Conservation (phyloP, 768 basidiomycete genomes). For the Lactarius tabidus region DNA sequence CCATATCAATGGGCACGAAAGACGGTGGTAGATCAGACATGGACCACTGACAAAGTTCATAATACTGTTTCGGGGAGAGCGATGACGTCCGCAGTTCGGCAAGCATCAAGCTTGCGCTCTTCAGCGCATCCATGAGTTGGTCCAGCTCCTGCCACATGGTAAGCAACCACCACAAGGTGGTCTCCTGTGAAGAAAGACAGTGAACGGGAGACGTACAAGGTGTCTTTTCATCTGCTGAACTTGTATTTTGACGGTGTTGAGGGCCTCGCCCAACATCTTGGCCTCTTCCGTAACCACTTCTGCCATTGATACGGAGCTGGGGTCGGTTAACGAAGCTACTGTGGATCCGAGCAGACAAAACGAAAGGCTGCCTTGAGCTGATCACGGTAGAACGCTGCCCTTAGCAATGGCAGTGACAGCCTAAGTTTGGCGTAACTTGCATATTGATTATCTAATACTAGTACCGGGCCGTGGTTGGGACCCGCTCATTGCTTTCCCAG, state of each 20-base stretch:
- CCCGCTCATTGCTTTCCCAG: too few species aligned
- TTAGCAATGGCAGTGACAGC: not conserved
- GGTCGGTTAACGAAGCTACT: not conserved
- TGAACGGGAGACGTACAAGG: constrained; percentile 48
- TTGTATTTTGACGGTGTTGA: constrained; percentile 85
- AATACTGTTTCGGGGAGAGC: constrained; percentile 95
- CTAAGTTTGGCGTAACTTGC: not conserved
- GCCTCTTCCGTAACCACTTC: constrained; percentile 59
- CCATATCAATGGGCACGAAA: not conserved
- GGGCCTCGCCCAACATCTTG: constrained; percentile 78
- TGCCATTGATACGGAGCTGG: constrained; percentile 12
- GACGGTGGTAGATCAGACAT: not conserved
- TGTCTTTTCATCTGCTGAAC: constrained; percentile 94
- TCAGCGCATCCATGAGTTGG: constrained; percentile 97
- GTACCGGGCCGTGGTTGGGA: too few species aligned
- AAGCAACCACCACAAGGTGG: not conserved
- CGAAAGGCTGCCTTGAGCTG: not conserved
- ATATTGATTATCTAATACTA: not conserved
- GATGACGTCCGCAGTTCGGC: constrained; percentile 93
- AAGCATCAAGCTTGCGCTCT: constrained; percentile 96
- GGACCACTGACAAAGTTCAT: constrained; percentile 76
- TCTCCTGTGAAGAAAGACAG: not conserved
- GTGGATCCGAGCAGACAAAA: not conserved
- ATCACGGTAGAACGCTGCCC: not conserved
- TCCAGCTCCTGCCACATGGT: constrained; percentile 66